Conservation (phyloP, 805 yeast species). For the Candida coleopterorum region DNA sequence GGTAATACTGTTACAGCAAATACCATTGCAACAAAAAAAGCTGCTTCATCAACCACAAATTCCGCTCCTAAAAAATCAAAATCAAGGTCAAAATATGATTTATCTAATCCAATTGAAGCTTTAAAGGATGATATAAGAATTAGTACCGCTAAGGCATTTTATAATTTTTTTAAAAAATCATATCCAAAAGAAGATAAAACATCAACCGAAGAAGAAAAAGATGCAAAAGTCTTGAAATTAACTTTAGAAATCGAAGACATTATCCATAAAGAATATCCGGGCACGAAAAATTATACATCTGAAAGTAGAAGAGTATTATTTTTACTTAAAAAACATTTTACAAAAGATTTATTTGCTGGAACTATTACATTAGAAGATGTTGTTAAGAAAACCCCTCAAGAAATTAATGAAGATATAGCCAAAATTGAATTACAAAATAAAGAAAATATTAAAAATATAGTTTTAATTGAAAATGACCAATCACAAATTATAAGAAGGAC, state of each 20-base stretch:
- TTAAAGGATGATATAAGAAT: constrained; percentile 36
- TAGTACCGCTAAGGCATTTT: constrained; percentile 50
- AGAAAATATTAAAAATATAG: constrained; percentile 12
- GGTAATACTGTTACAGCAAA: not conserved
- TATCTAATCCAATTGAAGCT: constrained; percentile 9
- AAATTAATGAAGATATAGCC: constrained; percentile 74
- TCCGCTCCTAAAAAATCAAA: not conserved
- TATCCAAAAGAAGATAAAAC: constrained; percentile 29
- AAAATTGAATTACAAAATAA: constrained; percentile 19
- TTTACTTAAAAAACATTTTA: constrained; percentile 39
- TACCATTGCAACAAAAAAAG: not conserved
- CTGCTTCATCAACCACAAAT: not conserved
- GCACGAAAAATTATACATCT: constrained; percentile 52
- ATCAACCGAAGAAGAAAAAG: constrained; percentile 18
- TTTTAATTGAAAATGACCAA: constrained; percentile 51
- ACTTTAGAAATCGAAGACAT: constrained; percentile 50
- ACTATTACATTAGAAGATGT: constrained; percentile 52
- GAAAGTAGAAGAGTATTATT: constrained; percentile 63
- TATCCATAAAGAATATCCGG: constrained; percentile 34
- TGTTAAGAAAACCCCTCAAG: constrained; percentile 64
- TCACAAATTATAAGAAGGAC: constrained; percentile 68
- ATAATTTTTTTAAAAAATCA: constrained; percentile 37
- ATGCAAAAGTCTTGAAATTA: constrained; percentile 38
- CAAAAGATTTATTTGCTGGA: constrained; percentile 53
- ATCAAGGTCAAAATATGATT: constrained; percentile 4